Conservation (phyloP, 768 basidiomycete species). For the Russula griseocarnosa region DNA sequence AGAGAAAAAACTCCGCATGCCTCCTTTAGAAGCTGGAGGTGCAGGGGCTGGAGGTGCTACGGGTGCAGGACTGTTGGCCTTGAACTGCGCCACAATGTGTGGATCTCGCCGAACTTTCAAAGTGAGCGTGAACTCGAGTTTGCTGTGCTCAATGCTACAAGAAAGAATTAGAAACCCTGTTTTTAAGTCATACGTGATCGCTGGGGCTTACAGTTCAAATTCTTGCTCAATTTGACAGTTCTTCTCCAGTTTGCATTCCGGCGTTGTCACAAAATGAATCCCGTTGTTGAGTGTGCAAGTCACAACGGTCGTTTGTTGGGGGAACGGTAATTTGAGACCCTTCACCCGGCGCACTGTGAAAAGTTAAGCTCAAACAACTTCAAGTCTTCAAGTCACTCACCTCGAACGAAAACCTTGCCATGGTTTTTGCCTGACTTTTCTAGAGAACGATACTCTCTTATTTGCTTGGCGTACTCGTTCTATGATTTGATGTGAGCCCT, state of each 20-base stretch:
- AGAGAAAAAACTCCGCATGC: conserved; percentile 72
- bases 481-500: conserved; percentile 34
- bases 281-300: conserved; percentile 94
- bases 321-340: conserved; percentile 72
- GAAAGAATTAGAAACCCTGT: neutral
- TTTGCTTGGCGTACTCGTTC: conserved; percentile 93
- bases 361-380: neutral
- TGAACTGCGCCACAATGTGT: conserved; percentile 77
- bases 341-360: conserved; percentile 69
- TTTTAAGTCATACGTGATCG: neutral
- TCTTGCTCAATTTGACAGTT: conserved; percentile 78
- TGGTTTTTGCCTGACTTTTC: conserved; percentile 76
- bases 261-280: conserved; percentile 92
- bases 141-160: conserved; percentile 82
- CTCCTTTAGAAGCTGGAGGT: conserved; percentile 52
- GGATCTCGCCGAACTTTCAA: conserved; percentile 83
- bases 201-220: conserved; percentile 72
- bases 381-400: conserved; percentile 38
- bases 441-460: conserved; percentile 72
- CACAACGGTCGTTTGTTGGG: conserved; percentile 65
- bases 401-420: conserved; percentile 94
- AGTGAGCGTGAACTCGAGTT: conserved; percentile 90
- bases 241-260: conserved; percentile 56
- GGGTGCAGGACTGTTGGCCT: conserved; percentile 50
- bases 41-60: conserved; percentile 43